Evolutionary conservation across 306 rosid species (phyloP).

Genomic region (Citrullus mucosospermus): DNA sequence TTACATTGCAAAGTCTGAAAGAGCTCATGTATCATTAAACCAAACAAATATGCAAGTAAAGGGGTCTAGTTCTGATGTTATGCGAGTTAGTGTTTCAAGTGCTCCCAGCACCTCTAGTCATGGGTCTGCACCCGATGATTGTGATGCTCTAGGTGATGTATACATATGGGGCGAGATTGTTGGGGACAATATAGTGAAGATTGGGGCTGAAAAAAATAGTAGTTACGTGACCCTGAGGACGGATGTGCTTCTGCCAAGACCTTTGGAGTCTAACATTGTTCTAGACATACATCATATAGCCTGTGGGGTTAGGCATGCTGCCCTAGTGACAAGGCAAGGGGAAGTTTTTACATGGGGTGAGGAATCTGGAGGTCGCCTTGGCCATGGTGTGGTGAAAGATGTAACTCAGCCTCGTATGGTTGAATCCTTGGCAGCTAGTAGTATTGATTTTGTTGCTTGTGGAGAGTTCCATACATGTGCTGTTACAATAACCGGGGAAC

Average conservation of each 20-base stretch:
- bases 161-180: constrained; percentile 94
- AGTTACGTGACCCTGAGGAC: constrained; percentile 44
- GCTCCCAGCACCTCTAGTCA: constrained; percentile 98
- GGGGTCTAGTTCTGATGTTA: constrained; percentile 87
- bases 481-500: constrained; percentile 81
- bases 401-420: constrained; percentile 71
- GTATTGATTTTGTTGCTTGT: constrained; percentile 80
- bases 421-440: constrained; percentile 62
- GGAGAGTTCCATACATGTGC: constrained; percentile 99
- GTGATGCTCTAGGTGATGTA: constrained; percentile 91
- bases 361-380: constrained; percentile 98
- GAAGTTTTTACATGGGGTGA: constrained; percentile 98
- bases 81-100: constrained; percentile 97
- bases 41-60: constrained; percentile 82
- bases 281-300: constrained; percentile 84
- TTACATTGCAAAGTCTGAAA: constrained; percentile 34
- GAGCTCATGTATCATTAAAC: constrained; percentile 65
- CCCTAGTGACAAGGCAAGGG: constrained; percentile 92
- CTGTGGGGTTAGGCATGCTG: constrained; percentile 90
- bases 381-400: constrained; percentile 91
- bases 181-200: constrained; percentile 55
- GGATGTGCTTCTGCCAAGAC: constrained; percentile 88
- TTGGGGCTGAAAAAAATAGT: constrained; percentile 56
- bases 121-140: constrained; percentile 92
- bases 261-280: constrained; percentile 72